Conservation (phyloP, 2,329 filamentous ascomycete genomes). For the Malbranchea zuffiana region DNA sequence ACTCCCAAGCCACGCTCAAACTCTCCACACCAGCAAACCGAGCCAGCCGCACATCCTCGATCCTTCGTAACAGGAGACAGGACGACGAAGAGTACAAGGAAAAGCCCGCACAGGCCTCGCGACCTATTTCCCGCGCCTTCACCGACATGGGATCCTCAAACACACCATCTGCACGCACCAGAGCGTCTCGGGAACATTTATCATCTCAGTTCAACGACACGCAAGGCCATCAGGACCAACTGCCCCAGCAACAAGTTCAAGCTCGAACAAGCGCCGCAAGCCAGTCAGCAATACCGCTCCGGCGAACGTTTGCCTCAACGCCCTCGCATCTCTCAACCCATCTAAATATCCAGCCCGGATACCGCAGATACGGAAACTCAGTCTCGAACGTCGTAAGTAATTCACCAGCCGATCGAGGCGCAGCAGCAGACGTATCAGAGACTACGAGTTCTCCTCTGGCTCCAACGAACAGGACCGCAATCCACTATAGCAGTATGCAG, state of each 20-base stretch:
- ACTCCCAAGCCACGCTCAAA: constrained; percentile 22
- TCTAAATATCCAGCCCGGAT: constrained; percentile 33
- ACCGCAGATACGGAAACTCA: constrained; percentile 25
- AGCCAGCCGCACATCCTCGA: constrained; percentile 31
- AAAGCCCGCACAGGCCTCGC: constrained; percentile 22
- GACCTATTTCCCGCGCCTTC: constrained; percentile 34
- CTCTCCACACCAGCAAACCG: constrained; percentile 26
- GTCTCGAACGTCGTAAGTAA: constrained; percentile 15
- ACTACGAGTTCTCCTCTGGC: constrained; percentile 6
- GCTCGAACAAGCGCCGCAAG: constrained; percentile 19
- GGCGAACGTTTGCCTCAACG: constrained; percentile 28
- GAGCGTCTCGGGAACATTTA: constrained; percentile 15
- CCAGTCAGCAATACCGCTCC: constrained; percentile 28
- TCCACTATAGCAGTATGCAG: constrained; percentile 31
- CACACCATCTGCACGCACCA: background rate
- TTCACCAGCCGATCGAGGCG: constrained; percentile 23
- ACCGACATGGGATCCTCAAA: constrained; percentile 24
- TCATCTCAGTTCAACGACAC: constrained; percentile 20
- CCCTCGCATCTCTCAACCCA: constrained; percentile 27
- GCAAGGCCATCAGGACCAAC: constrained; percentile 16
- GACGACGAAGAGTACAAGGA: constrained; percentile 28
- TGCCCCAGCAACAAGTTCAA: constrained; percentile 7
- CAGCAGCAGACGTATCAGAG: constrained; percentile 1
- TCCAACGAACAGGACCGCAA: constrained; percentile 15
- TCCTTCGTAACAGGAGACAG: constrained; percentile 26